These are phyloP conservation scores for Trametes meyenii DNA, from an alignment of 768 basidiomycete genomes.

Conservation along the genomic window DNA sequence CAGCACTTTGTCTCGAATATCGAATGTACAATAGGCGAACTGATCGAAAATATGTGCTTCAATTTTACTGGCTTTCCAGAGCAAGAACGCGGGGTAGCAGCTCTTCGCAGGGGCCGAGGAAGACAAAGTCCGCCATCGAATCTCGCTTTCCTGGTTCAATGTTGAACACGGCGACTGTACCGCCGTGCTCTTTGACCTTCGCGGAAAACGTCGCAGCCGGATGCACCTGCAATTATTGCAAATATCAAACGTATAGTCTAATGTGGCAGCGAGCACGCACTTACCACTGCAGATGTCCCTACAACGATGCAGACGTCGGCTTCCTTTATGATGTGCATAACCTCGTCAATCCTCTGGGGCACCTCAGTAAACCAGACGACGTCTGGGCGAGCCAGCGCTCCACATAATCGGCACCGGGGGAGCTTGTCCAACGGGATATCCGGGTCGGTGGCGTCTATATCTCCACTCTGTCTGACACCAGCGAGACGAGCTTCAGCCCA, in stretches of 20 bases:
- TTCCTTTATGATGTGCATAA: constrained; percentile 29
- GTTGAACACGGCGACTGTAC: constrained; percentile 41
- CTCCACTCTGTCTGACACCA: background rate
- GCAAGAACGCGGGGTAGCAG: constrained; percentile 43
- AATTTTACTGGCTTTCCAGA: constrained; percentile 25
- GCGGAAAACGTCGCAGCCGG: constrained; percentile 36
- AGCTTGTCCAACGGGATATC: constrained; percentile 31
- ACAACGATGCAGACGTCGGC: constrained; percentile 41
- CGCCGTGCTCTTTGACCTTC: constrained; percentile 33
- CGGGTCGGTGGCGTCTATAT: constrained; percentile 6
- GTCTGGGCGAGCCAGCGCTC: constrained; percentile 37
- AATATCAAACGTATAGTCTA: too few species aligned
- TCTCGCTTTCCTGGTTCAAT: constrained; percentile 37
- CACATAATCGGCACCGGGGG: constrained; percentile 37
- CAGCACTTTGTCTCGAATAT: too few species aligned
- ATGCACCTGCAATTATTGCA: constrained; percentile 30
- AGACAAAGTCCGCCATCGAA: constrained; percentile 49
- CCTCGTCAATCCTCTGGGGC: constrained; percentile 32
- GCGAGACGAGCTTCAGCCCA: constrained; percentile 11
- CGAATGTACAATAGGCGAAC: too few species aligned
- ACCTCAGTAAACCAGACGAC: constrained; percentile 45
- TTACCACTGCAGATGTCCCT: constrained; percentile 40
- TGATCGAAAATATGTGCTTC: background rate
- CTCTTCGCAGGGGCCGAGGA: constrained; percentile 52
- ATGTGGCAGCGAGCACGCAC: background rate